Evolutionary conservation across 805 yeast species (phyloP).

Genomic region (Zygosaccharomyces bailii): DNA sequence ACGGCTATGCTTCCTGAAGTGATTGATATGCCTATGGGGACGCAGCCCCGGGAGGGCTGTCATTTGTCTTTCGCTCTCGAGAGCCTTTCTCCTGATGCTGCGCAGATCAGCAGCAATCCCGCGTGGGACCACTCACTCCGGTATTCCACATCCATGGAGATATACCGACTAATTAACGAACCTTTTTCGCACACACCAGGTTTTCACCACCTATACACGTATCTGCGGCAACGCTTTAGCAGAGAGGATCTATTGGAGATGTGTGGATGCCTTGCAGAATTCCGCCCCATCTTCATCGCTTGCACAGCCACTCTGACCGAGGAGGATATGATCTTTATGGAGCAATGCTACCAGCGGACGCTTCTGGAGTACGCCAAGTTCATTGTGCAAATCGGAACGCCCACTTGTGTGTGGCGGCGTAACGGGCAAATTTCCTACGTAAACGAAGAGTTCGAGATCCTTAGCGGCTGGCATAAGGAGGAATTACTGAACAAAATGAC

Average conservation of each 20-base stretch:
- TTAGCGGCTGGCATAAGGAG: slow-evolving; percentile 85
- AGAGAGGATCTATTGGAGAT: slow-evolving; percentile 68
- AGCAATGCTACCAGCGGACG: slow-evolving; percentile 92
- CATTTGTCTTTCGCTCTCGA: slow-evolving; percentile 29
- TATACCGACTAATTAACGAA: slow-evolving; percentile 65
- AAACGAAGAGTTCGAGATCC: slow-evolving; percentile 85
- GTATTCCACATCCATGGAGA: slow-evolving; percentile 67
- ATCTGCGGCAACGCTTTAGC: slow-evolving; percentile 67
- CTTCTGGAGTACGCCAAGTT: slow-evolving; percentile 83
- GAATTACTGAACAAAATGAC: slow-evolving; percentile 64
- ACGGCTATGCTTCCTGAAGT: slow-evolving; percentile 57
- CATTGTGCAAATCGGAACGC: slow-evolving; percentile 83
- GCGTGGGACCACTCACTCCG: slow-evolving; percentile 36
- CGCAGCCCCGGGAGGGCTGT: slow-evolving; percentile 4
- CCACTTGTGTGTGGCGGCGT: slow-evolving; percentile 92
- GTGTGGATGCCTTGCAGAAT: slow-evolving; percentile 85
- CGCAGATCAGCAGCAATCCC: slow-evolving; percentile 22
- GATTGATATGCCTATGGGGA: slow-evolving; percentile 28
- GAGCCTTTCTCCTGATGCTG: slow-evolving; percentile 24
- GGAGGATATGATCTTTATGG: slow-evolving; percentile 91
- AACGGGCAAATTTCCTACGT: slow-evolving; percentile 95
- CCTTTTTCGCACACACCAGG: slow-evolving; percentile 93
- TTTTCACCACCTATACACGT: slow-evolving; percentile 74
- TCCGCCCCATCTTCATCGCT: slow-evolving; percentile 90
- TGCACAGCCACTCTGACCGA: slow-evolving; percentile 84